Conservation (phyloP, 169 alveolate species). For the Eimeria praecox region DNA sequence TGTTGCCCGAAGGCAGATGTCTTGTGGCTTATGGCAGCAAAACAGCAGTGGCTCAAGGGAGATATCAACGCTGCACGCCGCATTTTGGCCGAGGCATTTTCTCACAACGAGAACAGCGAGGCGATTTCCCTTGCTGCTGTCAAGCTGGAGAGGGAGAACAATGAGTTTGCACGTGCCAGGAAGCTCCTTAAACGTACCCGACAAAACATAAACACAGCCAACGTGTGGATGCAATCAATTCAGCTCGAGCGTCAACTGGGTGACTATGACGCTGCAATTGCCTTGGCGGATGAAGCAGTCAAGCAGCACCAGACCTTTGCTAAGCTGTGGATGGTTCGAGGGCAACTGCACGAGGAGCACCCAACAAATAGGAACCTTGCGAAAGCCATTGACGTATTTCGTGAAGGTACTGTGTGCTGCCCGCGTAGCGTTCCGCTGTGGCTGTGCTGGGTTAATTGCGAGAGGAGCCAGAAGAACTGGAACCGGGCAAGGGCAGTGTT, state of each 20-base stretch:
- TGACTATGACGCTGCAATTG: slow-evolving; percentile 87
- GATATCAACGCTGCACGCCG: slow-evolving; percentile 93
- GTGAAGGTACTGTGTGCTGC: slow-evolving; percentile 80
- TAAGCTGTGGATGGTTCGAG: slow-evolving; percentile 95
- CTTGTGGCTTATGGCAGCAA: slow-evolving; percentile 96
- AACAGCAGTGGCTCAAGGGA: slow-evolving; percentile 94
- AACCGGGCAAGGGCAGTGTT: slow-evolving; percentile 94
- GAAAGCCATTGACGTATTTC: slow-evolving; percentile 78
- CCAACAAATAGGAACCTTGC: slow-evolving; percentile 62
- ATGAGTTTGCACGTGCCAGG: slow-evolving; percentile 96
- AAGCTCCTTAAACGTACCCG: slow-evolving; percentile 94
- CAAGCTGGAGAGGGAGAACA: slow-evolving; percentile 95
- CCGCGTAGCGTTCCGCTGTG: slow-evolving; percentile 90
- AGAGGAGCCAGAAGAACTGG: slow-evolving; percentile 87
- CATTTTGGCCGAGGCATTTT: slow-evolving; percentile 93
- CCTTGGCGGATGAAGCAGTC: slow-evolving; percentile 89
- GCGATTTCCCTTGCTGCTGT: slow-evolving; percentile 93
- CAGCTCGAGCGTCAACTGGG: slow-evolving; percentile 94
- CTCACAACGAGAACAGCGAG: slow-evolving; percentile 92
- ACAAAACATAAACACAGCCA: slow-evolving; percentile 89
- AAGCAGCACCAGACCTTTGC: slow-evolving; percentile 91
- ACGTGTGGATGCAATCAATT: slow-evolving; percentile 95
- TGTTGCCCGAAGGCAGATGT: slow-evolving; percentile 95
- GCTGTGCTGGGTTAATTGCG: slow-evolving; percentile 93
- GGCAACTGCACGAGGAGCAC: slow-evolving; percentile 92